phyloP scores from a whole-genome alignment of 352 stramenopile species.

The Pythium graminicola region DNA sequence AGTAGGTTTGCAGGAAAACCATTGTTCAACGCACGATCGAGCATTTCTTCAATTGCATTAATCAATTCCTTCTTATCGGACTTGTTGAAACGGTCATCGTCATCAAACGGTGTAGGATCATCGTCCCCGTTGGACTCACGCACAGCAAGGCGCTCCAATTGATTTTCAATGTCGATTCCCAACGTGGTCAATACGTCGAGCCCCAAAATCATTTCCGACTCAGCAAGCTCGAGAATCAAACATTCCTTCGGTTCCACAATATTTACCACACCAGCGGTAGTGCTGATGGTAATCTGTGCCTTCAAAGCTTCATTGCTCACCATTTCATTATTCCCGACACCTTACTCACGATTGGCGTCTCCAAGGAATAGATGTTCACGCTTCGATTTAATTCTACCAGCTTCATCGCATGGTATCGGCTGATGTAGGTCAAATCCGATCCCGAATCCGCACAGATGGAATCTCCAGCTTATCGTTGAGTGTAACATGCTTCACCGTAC shows the following conservation, averaged over 20 bases:
- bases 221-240: not conserved
- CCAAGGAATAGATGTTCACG: too few species aligned
- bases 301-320: conserved; percentile 2
- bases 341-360: not conserved
- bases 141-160: conserved; percentile 12
- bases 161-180: conserved; percentile 10
- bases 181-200: conserved; percentile 4
- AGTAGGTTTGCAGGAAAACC: not conserved
- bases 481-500: conserved; percentile 2
- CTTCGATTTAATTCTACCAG: not conserved
- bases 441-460: conserved; percentile 18
- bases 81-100: conserved; percentile 1
- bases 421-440: conserved; percentile 13
- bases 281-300: conserved; percentile 5
- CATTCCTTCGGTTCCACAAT: conserved; percentile 3
- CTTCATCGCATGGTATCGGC: not conserved
- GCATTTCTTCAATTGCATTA: not conserved
- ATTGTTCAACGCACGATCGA: conserved; percentile 2
- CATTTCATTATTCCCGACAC: not conserved
- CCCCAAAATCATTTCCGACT: conserved; percentile 9
- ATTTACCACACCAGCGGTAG: conserved; percentile 7
- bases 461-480: conserved; percentile 7
- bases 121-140: not conserved
- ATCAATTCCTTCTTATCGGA: not conserved
- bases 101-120: conserved; percentile 1